Conservation (phyloP, 805 yeast species). For the Schizosaccharomyces pombe region DNA sequence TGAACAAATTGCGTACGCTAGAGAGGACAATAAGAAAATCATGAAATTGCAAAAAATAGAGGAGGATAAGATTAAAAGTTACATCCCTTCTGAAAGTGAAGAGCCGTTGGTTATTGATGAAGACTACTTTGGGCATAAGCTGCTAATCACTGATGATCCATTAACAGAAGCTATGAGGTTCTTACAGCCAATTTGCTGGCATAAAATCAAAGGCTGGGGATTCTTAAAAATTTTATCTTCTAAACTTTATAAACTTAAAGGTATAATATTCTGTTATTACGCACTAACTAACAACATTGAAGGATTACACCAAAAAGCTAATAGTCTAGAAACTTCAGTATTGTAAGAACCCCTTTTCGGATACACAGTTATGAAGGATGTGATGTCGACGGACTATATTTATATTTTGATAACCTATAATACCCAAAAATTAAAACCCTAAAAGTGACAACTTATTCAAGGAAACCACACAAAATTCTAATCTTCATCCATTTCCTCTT, state of each 20-base stretch:
- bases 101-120: not conserved
- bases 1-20: not conserved
- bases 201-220: not conserved
- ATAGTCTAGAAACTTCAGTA: too few relatives aligned
- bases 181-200: not conserved
- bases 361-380: too few relatives aligned
- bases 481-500: slow-evolving; percentile 3
- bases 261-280: not conserved
- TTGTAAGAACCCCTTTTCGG: too few relatives aligned
- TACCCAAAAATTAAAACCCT: too few relatives aligned
- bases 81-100: not conserved
- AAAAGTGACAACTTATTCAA: too few relatives aligned
- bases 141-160: not conserved
- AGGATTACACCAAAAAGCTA: not conserved
- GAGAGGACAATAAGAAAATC: not conserved
- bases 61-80: not conserved
- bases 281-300: not conserved
- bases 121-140: not conserved
- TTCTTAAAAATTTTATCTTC: not conserved
- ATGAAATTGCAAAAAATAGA: not conserved
- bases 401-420: too few relatives aligned
- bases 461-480: too few relatives aligned
- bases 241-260: not conserved
- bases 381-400: too few relatives aligned
- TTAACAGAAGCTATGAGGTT: not conserved